These are phyloP conservation scores for Pseudisothecium myosuroides DNA, from an alignment of 225 moss, liverwort and hornwort genomes.

Conservation along the genomic window DNA sequence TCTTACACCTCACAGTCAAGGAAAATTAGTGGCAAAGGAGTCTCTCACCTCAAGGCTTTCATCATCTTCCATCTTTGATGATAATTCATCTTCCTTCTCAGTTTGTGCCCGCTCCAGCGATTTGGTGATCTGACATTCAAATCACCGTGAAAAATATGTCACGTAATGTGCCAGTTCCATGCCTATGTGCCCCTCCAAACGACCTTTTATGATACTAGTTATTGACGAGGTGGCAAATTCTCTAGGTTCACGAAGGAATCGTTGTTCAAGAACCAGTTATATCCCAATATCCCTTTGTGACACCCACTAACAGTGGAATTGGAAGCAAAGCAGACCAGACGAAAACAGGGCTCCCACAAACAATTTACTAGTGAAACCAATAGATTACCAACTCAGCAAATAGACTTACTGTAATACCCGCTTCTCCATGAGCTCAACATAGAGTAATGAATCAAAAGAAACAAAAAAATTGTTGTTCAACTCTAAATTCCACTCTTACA, in stretches of 20 bases:
- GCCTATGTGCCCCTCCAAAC: neutral
- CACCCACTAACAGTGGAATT: neutral
- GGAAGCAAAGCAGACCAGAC: neutral
- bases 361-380: neutral
- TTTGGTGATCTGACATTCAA: constrained; percentile 52
- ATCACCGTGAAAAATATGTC: neutral
- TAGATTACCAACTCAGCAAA: neutral
- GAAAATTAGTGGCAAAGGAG: neutral
- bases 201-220: neutral
- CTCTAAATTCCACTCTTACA: neutral
- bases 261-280: neutral
- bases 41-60: constrained; percentile 71
- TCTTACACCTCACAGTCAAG: neutral
- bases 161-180: neutral
- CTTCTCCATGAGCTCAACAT: neutral
- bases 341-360: neutral
- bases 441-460: neutral
- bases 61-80: constrained; percentile 69
- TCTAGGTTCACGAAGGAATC: neutral
- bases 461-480: neutral
- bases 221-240: neutral
- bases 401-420: neutral
- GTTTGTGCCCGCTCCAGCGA: constrained; percentile 57
- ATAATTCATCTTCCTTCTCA: constrained; percentile 55
- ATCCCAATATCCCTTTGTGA: neutral